Evolutionary conservation across 2,329 filamentous ascomycete species (phyloP), one percentile per base, ranked within the genome.

Genomic region (Colletotrichum sp.): DNA sequence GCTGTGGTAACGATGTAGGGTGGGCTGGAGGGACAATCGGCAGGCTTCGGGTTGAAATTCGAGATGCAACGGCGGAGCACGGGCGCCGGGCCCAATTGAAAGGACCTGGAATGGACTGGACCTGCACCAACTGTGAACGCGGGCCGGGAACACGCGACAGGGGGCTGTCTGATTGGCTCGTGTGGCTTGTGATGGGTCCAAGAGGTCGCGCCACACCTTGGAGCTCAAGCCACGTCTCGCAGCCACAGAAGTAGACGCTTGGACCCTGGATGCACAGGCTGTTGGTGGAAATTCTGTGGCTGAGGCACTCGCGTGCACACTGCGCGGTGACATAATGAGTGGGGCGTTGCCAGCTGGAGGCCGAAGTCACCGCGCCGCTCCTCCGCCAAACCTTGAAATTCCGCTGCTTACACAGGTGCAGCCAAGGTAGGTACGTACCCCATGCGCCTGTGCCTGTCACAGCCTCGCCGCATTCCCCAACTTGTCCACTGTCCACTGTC

Each of bases 1-100:
- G 78, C 78, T 15, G 80, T 72, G 15, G 72, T 15, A 36, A 59
- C 29, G 11, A 52, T 87, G 78, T 30, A 78, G 78, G 22, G 79
- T 78, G 78, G 25, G 78, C 78, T 15, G 80, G 73, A 15, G 72
- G 4, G 49, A 59, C 29, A 8, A 39, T 71, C 72, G 72, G 64
- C 34, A 73, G 65, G 70, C 70, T 76, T 76, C 73, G 73, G 64
- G 44, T 59, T 73, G 70, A 65, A 64, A 69, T 69, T 76, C 73
- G 70, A 69, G 70, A 76, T 72, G 69, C 69, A 68, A 52, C 74
- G 49, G 44, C 59, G 64, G 70, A 61, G 67, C 67, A 71, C 69
- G 63, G 57, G 55, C 55, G 57, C 25, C 63, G 36, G 39, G 12
- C n/a, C 44, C 44, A 52, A 52, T 52, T 52, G 44, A 52, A n/a